These are phyloP conservation scores for Agastache rugosa DNA, from an alignment of 257 asterid genomes.

Conservation along the genomic window DNA sequence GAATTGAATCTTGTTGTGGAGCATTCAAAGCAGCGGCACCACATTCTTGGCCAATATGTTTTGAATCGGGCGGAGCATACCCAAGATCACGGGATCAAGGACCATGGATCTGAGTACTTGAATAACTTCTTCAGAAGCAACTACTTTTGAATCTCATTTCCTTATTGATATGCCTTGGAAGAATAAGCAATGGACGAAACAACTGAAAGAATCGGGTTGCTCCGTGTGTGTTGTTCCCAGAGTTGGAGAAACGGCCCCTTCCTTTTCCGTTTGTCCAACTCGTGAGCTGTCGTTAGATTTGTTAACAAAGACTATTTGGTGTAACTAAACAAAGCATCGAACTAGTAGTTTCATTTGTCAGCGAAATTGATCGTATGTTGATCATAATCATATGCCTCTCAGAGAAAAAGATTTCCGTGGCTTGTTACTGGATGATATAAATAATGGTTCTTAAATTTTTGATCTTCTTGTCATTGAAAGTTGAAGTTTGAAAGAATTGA, in stretches of 20 bases:
- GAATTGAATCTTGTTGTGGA: constrained; percentile 80
- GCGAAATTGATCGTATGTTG: background rate
- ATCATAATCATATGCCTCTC: background rate
- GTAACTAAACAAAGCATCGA: constrained; percentile 24
- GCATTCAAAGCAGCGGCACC: constrained; percentile 95
- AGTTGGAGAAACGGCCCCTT: constrained; percentile 33
- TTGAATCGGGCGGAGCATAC: constrained; percentile 50
- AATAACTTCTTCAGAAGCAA: constrained; percentile 77
- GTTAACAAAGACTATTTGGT: constrained; percentile 8
- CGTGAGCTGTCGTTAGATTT: constrained; percentile 17
- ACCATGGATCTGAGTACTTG: constrained; percentile 72
- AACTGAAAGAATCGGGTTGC: constrained; percentile 37
- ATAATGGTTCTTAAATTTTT: background rate
- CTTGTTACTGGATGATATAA: constrained; percentile 1
- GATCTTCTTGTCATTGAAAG: background rate
- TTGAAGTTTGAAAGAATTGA: background rate
- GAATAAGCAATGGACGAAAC: constrained; percentile 27
- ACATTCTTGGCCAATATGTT: constrained; percentile 82
- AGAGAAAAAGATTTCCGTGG: background rate
- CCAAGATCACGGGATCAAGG: constrained; percentile 57
- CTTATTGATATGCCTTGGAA: constrained; percentile 32
- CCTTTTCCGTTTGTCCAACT: constrained; percentile 1
- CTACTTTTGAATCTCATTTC: constrained; percentile 56
- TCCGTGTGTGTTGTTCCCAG: constrained; percentile 32
- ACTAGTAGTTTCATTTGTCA: constrained; percentile 19